Conservation (phyloP, 352 stramenopile species). For the Pythium aphanidermatum region DNA sequence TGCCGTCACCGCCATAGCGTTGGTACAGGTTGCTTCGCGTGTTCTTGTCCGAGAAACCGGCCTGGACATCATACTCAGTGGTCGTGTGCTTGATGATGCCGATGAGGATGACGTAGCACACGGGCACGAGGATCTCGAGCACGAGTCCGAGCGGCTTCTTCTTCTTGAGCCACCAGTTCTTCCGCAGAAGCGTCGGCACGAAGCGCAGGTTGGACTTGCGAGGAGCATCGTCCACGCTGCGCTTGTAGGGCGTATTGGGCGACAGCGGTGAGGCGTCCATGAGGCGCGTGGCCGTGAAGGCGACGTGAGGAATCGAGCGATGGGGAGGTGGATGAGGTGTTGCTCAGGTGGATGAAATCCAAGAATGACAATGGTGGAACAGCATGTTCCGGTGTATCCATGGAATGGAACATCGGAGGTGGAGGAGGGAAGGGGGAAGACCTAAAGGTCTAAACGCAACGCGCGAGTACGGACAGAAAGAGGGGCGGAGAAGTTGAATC, state of each 20-base stretch:
- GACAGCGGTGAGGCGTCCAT: slow-evolving; percentile 1
- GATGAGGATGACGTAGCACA: slow-evolving; percentile 56
- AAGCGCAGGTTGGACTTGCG: slow-evolving; percentile 29
- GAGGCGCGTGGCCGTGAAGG: too few species aligned
- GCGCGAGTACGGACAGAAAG: too few species aligned
- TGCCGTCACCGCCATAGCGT: slow-evolving; percentile 23
- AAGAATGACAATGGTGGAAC: too few species aligned
- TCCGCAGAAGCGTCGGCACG: slow-evolving; percentile 52
- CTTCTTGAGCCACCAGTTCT: slow-evolving; percentile 78
- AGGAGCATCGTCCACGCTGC: not conserved
- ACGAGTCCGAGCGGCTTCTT: slow-evolving; percentile 40
- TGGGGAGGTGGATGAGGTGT: too few species aligned
- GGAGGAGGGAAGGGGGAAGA: too few species aligned
- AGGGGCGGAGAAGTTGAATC: too few species aligned
- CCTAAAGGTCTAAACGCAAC: too few species aligned
- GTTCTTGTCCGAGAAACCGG: slow-evolving; percentile 27
- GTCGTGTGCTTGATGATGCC: slow-evolving; percentile 41
- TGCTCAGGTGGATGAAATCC: too few species aligned
- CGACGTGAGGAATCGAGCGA: too few species aligned
- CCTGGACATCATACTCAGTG: slow-evolving; percentile 23
- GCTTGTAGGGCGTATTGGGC: not conserved
- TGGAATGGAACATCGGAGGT: too few species aligned
- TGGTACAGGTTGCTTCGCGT: slow-evolving; percentile 42
- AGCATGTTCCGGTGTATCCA: too few species aligned
- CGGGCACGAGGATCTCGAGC: slow-evolving; percentile 55